phyloP scores from a whole-genome alignment of 2,329 filamentous ascomycete genomes.

The Trichoderma arundinaceum region DNA sequence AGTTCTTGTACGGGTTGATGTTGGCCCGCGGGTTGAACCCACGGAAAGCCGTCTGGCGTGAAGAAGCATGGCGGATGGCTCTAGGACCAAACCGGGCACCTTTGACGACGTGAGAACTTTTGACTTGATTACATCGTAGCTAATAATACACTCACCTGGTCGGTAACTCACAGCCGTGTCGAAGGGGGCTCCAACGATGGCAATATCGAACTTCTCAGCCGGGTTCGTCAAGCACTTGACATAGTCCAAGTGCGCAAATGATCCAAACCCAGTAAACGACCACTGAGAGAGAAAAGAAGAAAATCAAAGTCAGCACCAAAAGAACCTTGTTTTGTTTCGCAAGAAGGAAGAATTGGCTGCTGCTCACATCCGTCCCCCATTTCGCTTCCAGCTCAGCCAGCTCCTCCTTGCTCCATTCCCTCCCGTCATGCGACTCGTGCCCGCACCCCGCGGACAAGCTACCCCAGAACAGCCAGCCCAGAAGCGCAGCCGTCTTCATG shows the following conservation, averaged over 20 bases:
- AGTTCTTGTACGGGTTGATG: slow-evolving; percentile 83
- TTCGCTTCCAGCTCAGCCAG: slow-evolving; percentile 60
- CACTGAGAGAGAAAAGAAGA: slow-evolving; percentile 39
- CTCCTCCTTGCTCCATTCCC: slow-evolving; percentile 57
- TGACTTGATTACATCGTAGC: too few relatives aligned
- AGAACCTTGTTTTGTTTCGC: too few relatives aligned
- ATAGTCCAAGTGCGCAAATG: slow-evolving; percentile 74
- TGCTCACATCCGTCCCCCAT: slow-evolving; percentile 62
- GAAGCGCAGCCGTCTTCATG: slow-evolving; percentile 40
- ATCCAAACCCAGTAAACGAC: slow-evolving; percentile 73
- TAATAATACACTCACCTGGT: slow-evolving; percentile 64
- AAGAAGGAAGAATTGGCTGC: background rate
- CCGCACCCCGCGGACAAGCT: slow-evolving; percentile 40
- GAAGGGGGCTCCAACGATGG: slow-evolving; percentile 73
- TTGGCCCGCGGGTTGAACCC: slow-evolving; percentile 80
- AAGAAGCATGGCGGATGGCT: slow-evolving; percentile 82
- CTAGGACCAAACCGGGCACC: slow-evolving; percentile 84
- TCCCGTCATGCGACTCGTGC: slow-evolving; percentile 44
- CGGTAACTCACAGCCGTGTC: slow-evolving; percentile 75
- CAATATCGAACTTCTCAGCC: slow-evolving; percentile 69
- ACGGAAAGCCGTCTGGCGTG: slow-evolving; percentile 78
- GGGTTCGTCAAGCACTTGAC: slow-evolving; percentile 72
- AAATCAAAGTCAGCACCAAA: background rate
- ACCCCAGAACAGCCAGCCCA: slow-evolving; percentile 39
- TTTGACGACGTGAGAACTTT: slow-evolving; percentile 35